These are phyloP conservation scores for Lentinula raphanica DNA, from an alignment of 768 basidiomycete genomes.

Conservation along the genomic window DNA sequence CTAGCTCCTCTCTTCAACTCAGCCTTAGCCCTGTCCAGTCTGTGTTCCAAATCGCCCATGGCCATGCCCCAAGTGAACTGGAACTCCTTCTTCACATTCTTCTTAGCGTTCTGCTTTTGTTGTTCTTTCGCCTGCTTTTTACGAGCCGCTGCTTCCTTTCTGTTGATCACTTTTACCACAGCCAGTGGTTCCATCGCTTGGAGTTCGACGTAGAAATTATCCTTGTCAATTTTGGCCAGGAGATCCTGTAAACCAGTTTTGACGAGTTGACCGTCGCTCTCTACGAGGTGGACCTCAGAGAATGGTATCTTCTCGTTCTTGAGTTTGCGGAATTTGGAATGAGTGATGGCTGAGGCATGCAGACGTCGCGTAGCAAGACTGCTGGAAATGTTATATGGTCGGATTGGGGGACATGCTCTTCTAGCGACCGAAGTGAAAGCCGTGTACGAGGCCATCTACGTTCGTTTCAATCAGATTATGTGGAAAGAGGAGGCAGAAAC, in stretches of 20 bases:
- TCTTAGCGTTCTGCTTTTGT: constrained; percentile 26
- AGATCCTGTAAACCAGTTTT: constrained; percentile 34
- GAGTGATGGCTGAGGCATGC: neutral
- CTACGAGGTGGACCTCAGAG: constrained; percentile 38
- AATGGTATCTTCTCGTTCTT: constrained; percentile 39
- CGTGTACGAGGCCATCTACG: neutral
- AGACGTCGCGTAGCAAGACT: neutral
- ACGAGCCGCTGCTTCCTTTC: constrained; percentile 35
- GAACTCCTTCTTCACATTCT: constrained; percentile 51
- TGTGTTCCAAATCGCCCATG: constrained; percentile 57
- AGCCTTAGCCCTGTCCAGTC: constrained; percentile 46
- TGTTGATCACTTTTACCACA: constrained; percentile 55
- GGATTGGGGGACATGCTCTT: neutral
- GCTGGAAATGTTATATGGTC: neutral
- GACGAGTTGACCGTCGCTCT: constrained; percentile 33
- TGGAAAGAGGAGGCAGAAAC: neutral
- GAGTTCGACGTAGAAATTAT: constrained; percentile 49
- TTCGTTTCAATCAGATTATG: too few species aligned
- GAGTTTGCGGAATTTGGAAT: neutral
- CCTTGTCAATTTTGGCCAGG: constrained; percentile 37
- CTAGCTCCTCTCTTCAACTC: constrained; percentile 56
- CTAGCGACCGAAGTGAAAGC: neutral
- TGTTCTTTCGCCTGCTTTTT: constrained; percentile 31
- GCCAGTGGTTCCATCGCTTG: constrained; percentile 44
- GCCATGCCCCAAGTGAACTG: constrained; percentile 68